These are phyloP conservation scores for Gossypium trilobum DNA, from an alignment of 441 rosid genomes.

Conservation along the genomic window DNA sequence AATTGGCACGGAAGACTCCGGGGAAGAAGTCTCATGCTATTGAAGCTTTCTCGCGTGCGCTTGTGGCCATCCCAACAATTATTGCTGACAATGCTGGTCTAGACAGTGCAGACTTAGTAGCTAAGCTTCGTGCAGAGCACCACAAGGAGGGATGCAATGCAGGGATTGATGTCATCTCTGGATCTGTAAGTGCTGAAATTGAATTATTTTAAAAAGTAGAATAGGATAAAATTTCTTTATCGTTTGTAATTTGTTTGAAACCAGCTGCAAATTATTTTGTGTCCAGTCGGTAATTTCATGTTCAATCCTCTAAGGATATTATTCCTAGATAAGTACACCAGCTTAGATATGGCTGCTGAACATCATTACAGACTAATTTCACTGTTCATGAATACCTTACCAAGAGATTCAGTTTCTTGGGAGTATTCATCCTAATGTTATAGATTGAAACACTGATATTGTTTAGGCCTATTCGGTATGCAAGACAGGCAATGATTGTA, in stretches of 20 bases:
- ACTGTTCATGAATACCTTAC: background rate
- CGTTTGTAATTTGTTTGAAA: background rate
- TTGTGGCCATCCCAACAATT: slow-evolving; percentile 72
- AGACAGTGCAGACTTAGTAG: slow-evolving; percentile 85
- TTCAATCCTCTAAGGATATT: background rate
- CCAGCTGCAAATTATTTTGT: background rate
- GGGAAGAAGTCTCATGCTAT: slow-evolving; percentile 94
- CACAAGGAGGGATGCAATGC: slow-evolving; percentile 68
- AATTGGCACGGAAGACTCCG: slow-evolving; percentile 78
- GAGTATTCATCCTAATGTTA: background rate
- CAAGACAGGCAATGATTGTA: background rate
- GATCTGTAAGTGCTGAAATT: slow-evolving; percentile 55
- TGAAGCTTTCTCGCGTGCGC: slow-evolving; percentile 86
- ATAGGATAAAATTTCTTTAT: background rate
- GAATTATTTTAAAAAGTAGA: background rate
- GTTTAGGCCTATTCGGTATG: background rate
- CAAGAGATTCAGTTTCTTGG: background rate
- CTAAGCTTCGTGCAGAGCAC: slow-evolving; percentile 97
- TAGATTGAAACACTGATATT: background rate
- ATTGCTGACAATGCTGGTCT: slow-evolving; percentile 96
- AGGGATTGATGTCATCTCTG: slow-evolving; percentile 82
- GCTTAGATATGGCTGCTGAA: background rate
- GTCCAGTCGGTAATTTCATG: background rate
- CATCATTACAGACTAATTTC: background rate
- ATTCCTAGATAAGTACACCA: background rate